A percentile compares a stretch with the other conserved stretches of the same genome.
phyloP scores from a whole-genome alignment of 352 stramenopile genomes.

The Globisporangium apiculatum region DNA sequence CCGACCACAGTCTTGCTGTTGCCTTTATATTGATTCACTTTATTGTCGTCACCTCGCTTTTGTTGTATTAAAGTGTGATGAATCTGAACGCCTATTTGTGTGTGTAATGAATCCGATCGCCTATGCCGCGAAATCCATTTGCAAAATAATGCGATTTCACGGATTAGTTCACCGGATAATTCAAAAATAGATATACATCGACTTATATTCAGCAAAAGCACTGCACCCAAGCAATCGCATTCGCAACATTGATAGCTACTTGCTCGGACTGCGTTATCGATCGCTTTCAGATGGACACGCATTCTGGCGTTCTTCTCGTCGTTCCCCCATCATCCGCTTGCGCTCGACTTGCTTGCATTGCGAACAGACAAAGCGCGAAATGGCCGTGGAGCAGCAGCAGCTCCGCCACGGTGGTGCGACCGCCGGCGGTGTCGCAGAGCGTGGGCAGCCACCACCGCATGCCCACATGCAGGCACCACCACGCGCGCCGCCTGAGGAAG shows the following conservation, averaged over 20 bases:
- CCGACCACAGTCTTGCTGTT: no score
- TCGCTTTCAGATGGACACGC: not conserved
- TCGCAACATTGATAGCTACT: not conserved
- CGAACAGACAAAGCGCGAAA: not conserved
- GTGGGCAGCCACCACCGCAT: constrained; percentile 16
- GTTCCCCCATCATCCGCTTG: not conserved
- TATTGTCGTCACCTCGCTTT: no score
- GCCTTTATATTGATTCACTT: no score
- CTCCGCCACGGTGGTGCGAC: constrained; percentile 19
- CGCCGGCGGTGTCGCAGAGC: constrained; percentile 28
- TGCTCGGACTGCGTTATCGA: not conserved
- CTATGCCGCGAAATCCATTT: no score
- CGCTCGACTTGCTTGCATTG: not conserved
- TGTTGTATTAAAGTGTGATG: no score
- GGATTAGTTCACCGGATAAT: no score
- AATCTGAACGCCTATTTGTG: no score
- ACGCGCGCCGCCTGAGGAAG: constrained; percentile 28
- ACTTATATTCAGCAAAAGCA: not conserved
- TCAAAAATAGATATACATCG: no score
- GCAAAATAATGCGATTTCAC: no score
- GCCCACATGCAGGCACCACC: constrained; percentile 25
- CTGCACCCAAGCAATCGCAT: not conserved
- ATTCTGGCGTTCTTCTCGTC: not conserved
- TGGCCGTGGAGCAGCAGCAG: constrained; percentile 6
- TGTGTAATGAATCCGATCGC: no score